Percentiles rank a stretch among this genome's conserved stretches.
Conservation (phyloP, 345 rosid species). For the Aquilaria malaccensis region DNA sequence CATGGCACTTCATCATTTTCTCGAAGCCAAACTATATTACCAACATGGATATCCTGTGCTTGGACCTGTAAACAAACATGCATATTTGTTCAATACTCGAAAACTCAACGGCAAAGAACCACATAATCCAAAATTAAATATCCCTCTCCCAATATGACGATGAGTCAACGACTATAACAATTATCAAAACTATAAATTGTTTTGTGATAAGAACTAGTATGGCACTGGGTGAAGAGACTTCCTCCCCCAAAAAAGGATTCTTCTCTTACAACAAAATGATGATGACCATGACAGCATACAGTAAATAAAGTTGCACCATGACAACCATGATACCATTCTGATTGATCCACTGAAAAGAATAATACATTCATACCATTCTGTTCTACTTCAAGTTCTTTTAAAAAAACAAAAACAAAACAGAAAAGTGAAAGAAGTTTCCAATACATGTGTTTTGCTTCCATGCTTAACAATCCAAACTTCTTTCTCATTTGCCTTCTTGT, state of each 20-base stretch:
- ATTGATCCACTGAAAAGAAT: not conserved
- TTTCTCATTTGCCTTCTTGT: slow-evolving; percentile 95
- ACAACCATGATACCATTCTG: too few species aligned
- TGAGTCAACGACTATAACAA: too few species aligned
- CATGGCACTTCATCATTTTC: slow-evolving; percentile 99
- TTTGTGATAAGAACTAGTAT: too few species aligned
- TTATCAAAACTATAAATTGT: too few species aligned
- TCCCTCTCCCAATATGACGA: not conserved
- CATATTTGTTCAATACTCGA: not conserved
- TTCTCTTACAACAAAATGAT: too few species aligned
- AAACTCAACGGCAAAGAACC: not conserved
- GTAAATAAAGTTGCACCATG: too few species aligned
- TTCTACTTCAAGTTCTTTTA: too few species aligned
- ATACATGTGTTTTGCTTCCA: slow-evolving; percentile 78
- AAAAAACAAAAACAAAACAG: not conserved
- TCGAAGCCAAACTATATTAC: slow-evolving; percentile 95
- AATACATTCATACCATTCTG: too few species aligned
- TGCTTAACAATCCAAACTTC: slow-evolving; percentile 85
- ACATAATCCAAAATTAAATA: not conserved
- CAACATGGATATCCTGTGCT: slow-evolving; percentile 85
- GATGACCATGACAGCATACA: too few species aligned
- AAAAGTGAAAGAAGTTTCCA: slow-evolving; percentile 18
- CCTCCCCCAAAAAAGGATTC: too few species aligned
- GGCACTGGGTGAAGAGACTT: too few species aligned
- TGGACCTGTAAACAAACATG: slow-evolving; percentile 43